Evolutionary conservation across 2,329 filamentous ascomycete species (phyloP), one percentile per base, ranked within the genome.

Genomic region (Fusarium sp.): DNA sequence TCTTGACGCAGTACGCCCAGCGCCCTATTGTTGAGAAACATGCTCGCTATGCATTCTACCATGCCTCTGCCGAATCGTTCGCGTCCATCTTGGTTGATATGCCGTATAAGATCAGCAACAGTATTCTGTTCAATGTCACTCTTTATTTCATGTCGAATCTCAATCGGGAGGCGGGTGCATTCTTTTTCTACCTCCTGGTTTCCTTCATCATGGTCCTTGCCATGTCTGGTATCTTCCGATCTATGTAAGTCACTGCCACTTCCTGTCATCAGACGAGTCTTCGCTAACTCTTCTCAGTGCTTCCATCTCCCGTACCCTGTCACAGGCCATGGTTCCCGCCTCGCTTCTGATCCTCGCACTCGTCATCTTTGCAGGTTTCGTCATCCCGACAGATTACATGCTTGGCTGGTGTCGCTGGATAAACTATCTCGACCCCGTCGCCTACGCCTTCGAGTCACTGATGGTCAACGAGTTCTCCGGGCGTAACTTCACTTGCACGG

Each of bases 351-450:
- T 74, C n/a, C 69, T 77, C 8, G 75, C 73, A 15, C 62, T 79
- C 1, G 71, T 78, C 37, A 71, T 78, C 40, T 80, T 77, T 71
- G 87, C 87, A 4, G 87, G 84, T 59, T 86, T 89, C 63, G 75
- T 79, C 22, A 79, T 83, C 17, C 76, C 77, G 0, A 67, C 72
- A 3, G 71, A 76, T 17, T 76, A 78, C 74, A 91, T 88, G 87
- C 82, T 87, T 19, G 86, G 84, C 1, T 92, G 89, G 88, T 86
- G 86, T 46, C 81, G 87, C 27, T 92, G 90, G 90, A 89, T 92
- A 66, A 88, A 87, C 61, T 90, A 89, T 65, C 77, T 91, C 44
- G 85, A 91, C 54, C 88, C 88, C 2, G 84, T 92, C 17, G 85
- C 84, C 1, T 92, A 92, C 67, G 88, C 83, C 1, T 92, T 91